A percentile compares a stretch with the other conserved stretches of the same genome.
Conservation (phyloP, 2,329 filamentous ascomycete species). For the Trichophyton equinum region DNA sequence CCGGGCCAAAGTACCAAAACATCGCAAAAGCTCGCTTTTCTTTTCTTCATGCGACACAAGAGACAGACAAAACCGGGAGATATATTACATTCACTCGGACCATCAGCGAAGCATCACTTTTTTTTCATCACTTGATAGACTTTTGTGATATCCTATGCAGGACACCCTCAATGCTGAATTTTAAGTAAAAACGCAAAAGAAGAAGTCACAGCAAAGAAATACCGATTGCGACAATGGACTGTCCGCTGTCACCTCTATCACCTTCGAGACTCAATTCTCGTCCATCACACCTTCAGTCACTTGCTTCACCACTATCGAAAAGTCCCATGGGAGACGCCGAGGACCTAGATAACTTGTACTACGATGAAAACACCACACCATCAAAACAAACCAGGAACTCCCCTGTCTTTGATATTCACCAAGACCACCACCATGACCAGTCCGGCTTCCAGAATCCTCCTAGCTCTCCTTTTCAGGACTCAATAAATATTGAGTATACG, state of each 20-base stretch:
- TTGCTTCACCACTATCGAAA: background rate
- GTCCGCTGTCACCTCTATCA: slow-evolving; percentile 3
- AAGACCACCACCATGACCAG: slow-evolving; percentile 16
- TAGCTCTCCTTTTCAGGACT: slow-evolving; percentile 28
- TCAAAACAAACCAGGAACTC: slow-evolving; percentile 1
- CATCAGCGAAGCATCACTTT: background rate
- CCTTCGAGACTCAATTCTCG: background rate
- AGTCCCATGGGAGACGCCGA: background rate
- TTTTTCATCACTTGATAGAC: background rate
- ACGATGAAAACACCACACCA: background rate
- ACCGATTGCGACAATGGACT: background rate
- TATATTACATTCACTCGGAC: background rate
- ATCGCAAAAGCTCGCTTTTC: background rate
- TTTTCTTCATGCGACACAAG: background rate
- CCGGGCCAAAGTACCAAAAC: background rate
- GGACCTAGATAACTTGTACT: background rate
- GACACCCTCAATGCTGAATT: background rate
- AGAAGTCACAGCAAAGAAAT: background rate
- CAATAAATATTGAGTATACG: slow-evolving; percentile 18
- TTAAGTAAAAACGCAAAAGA: background rate
- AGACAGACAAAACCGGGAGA: background rate
- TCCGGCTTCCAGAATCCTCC: slow-evolving; percentile 12
- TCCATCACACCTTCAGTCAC: background rate
- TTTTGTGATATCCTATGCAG: background rate
- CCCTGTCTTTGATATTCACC: slow-evolving; percentile 6